Percentiles rank a stretch among this genome's conserved stretches.
Conservation (phyloP, 768 basidiomycete genomes). For the Agaricus subrufescens region DNA sequence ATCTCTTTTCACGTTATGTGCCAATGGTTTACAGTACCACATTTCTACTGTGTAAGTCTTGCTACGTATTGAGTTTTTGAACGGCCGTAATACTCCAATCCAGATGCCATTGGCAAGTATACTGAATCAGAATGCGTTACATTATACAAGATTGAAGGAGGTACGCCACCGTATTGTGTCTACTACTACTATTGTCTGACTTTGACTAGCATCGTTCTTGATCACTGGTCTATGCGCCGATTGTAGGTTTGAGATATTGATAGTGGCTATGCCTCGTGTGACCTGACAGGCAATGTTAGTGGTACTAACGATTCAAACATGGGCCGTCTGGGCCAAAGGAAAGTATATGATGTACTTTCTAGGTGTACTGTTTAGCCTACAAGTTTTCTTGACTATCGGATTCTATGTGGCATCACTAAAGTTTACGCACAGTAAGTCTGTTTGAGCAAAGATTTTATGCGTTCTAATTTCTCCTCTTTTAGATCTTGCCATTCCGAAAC, state of each 20-base stretch:
- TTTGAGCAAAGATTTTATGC: neutral
- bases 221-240: too few species aligned
- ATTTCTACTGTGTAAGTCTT: neutral
- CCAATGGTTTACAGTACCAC: neutral
- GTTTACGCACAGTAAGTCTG: neutral
- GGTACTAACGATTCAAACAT: neutral
- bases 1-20: slow-evolving; percentile 9
- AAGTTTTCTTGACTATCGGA: too few species aligned
- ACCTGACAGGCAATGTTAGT: neutral
- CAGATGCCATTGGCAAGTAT: too few species aligned
- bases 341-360: neutral
- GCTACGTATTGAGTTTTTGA: neutral
- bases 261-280: neutral
- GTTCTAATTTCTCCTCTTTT: too few species aligned
- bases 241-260: neutral
- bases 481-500: too few species aligned
- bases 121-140: too few species aligned
- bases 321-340: neutral
- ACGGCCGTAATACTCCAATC: too few species aligned
- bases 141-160: too few species aligned
- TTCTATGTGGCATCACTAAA: neutral
- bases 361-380: neutral
- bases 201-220: too few species aligned
- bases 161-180: too few species aligned
- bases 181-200: too few species aligned